These are phyloP conservation scores for Cladobotryum mycophilum DNA, from an alignment of 2,329 filamentous ascomycete genomes.

Conservation along the genomic window DNA sequence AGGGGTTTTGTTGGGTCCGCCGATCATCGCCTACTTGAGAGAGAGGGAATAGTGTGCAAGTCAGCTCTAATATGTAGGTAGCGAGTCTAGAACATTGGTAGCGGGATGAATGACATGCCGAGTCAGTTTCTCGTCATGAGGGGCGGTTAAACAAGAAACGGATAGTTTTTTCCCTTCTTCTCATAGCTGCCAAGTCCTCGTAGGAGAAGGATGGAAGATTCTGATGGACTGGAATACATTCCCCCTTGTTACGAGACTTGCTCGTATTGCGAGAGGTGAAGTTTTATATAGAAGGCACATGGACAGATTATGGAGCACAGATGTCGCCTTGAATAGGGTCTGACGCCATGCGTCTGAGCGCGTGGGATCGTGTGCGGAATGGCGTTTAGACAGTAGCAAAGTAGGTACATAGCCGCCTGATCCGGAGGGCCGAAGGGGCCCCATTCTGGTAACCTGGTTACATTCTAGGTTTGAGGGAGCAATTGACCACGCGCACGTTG, in stretches of 20 bases:
- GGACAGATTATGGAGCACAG: too few species aligned
- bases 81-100: conserved; percentile 7
- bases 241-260: too few species aligned
- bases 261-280: too few species aligned
- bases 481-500: too few species aligned
- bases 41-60: background rate
- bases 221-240: too few species aligned
- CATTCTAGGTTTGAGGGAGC: too few species aligned
- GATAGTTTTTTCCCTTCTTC: too few species aligned
- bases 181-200: too few species aligned
- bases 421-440: background rate
- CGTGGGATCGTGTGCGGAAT: background rate
- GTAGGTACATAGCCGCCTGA: background rate
- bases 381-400: background rate
- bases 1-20: conserved; percentile 3
- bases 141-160: background rate
- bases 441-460: too few species aligned
- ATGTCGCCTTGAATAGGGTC: background rate
- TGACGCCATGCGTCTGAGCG: background rate
- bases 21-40: conserved; percentile 10
- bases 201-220: too few species aligned
- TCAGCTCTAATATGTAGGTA: background rate
- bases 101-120: conserved; percentile 7
- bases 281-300: too few species aligned
- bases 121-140: conserved; percentile 5